phyloP scores from a whole-genome alignment of 805 yeast species.

The Wickerhamomyces sydowiorum region DNA sequence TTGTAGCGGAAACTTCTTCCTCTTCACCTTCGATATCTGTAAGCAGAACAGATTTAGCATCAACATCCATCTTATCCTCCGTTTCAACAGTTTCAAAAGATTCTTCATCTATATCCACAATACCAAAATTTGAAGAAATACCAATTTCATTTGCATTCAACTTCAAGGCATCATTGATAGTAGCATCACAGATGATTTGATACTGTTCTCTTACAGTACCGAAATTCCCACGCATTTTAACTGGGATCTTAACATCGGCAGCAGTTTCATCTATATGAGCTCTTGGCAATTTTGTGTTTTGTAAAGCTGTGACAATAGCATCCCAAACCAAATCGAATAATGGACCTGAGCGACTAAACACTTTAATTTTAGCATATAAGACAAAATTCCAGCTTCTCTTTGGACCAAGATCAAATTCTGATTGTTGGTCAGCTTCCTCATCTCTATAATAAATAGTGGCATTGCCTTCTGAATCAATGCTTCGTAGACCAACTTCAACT shows the following conservation, averaged over 20 bases:
- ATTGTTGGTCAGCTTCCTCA: slow-evolving; percentile 28
- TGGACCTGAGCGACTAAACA: slow-evolving; percentile 80
- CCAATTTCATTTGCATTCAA: slow-evolving; percentile 35
- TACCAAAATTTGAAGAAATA: slow-evolving; percentile 50
- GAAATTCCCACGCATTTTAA: slow-evolving; percentile 45
- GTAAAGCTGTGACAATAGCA: slow-evolving; percentile 58
- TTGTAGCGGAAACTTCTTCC: slow-evolving; percentile 58
- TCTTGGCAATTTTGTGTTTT: slow-evolving; percentile 55
- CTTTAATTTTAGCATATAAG: slow-evolving; percentile 66
- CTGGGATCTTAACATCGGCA: slow-evolving; percentile 44
- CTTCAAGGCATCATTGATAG: slow-evolving; percentile 30
- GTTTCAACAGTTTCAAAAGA: slow-evolving; percentile 23
- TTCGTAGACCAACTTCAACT: slow-evolving; percentile 49
- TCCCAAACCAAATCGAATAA: slow-evolving; percentile 72
- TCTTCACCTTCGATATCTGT: slow-evolving; percentile 83
- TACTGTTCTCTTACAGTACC: slow-evolving; percentile 42
- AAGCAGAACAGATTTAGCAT: slow-evolving; percentile 37
- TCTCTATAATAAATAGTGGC: slow-evolving; percentile 42
- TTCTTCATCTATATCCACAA: slow-evolving; percentile 38
- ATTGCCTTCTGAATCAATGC: slow-evolving; percentile 44
- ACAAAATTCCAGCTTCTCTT: slow-evolving; percentile 49
- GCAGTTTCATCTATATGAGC: slow-evolving; percentile 63
- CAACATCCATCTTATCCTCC: slow-evolving; percentile 29
- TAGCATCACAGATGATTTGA: slow-evolving; percentile 53
- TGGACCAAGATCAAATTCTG: slow-evolving; percentile 27